A percentile compares a stretch with the other conserved stretches of the same genome.
These are phyloP conservation scores for Globisporangium carolinianum DNA, from an alignment of 352 stramenopile genomes.

Conservation along the genomic window DNA sequence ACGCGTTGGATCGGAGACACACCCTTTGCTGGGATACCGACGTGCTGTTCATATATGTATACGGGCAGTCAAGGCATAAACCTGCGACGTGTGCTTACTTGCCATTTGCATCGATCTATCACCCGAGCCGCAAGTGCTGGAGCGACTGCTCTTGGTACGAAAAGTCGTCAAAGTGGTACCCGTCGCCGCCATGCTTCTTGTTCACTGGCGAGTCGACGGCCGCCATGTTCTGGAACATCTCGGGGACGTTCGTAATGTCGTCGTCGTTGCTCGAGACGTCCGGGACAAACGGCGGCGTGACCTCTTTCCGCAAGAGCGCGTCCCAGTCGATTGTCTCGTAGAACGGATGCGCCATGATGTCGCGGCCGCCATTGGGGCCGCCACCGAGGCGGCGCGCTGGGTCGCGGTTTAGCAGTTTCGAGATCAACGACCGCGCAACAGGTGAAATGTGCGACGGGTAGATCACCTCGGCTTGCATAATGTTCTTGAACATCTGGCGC, in stretches of 20 bases:
- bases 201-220: constrained; percentile 82
- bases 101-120: too few relatives aligned
- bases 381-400: constrained; percentile 89
- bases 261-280: constrained; percentile 75
- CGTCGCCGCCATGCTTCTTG: constrained; percentile 74
- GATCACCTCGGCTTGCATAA: constrained; percentile 85
- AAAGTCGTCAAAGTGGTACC: constrained; percentile 87
- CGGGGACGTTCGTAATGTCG: constrained; percentile 84
- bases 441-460: constrained; percentile 85
- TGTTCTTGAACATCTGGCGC: constrained; percentile 89
- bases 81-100: too few relatives aligned
- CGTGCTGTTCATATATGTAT: too few relatives aligned
- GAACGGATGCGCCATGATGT: constrained; percentile 87
- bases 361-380: constrained; percentile 69
- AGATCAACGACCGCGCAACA: constrained; percentile 65
- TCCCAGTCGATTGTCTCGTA: constrained; percentile 85
- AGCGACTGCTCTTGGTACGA: constrained; percentile 75
- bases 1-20: too few relatives aligned
- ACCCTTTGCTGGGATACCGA: too few relatives aligned
- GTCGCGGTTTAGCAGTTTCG: constrained; percentile 92
- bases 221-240: constrained; percentile 89
- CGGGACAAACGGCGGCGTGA: constrained; percentile 73
- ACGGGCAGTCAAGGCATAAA: too few relatives aligned
- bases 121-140: too few relatives aligned
- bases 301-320: constrained; percentile 79